phyloP scores from a whole-genome alignment of 495 filamentous ascomycete species.

The Trichoderma gamsii region DNA sequence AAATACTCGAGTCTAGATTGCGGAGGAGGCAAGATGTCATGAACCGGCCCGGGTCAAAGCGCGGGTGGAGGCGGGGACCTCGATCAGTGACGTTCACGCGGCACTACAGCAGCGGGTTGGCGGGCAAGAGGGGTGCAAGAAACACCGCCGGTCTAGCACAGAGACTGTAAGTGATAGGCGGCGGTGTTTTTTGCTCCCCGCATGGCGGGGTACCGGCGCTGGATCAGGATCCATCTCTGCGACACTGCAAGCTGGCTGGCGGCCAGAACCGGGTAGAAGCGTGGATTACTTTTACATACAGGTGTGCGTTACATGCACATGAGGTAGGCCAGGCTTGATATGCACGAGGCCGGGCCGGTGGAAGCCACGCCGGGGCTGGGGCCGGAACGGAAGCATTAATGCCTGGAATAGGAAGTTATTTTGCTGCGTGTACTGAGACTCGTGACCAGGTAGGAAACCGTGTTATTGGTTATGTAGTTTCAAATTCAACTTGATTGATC shows the following conservation, averaged over 20 bases:
- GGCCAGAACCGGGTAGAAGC: neutral
- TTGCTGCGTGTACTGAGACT: no score
- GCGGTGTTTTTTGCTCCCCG: no score
- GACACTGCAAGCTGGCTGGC: neutral
- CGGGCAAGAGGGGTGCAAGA: no score
- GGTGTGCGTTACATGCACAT: neutral
- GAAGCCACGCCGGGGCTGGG: neutral
- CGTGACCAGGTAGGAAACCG: no score
- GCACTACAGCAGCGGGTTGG: neutral
- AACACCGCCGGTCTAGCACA: no score
- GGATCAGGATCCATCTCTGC: neutral
- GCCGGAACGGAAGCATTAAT: neutral
- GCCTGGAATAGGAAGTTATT: neutral
- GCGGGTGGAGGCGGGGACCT: neutral
- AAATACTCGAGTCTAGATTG: neutral
- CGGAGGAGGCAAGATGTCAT: neutral
- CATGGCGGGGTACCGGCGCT: neutral
- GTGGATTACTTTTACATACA: neutral
- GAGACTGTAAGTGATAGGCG: no score
- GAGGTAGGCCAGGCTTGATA: neutral
- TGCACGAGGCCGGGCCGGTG: conserved; percentile 2
- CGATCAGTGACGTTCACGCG: neutral
- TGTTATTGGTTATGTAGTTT: neutral
- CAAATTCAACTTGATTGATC: neutral
- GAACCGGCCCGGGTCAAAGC: conserved; percentile 10